Evolutionary conservation across 805 yeast species (phyloP).

Genomic region (Clavispora phyllophila): DNA sequence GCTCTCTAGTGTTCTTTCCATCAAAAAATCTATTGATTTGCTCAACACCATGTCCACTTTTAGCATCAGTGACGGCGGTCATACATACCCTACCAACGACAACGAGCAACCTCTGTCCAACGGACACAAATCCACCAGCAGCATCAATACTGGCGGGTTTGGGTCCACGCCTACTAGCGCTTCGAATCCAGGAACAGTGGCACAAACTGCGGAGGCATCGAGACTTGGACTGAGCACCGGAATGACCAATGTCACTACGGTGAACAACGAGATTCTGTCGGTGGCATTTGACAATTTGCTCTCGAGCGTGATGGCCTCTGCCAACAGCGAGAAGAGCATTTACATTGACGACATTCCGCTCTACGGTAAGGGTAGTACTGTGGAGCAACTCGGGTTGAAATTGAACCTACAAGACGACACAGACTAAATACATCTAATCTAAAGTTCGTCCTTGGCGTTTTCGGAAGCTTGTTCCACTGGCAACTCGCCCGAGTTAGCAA

Average conservation of each 20-base stretch:
- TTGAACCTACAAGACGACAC: constrained; percentile 20
- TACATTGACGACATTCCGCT: constrained; percentile 37
- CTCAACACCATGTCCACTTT: constrained; percentile 29
- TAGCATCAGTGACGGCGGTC: constrained; percentile 33
- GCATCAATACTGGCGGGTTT: constrained; percentile 6
- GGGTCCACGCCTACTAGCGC: constrained; percentile 10
- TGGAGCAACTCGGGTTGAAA: constrained; percentile 30
- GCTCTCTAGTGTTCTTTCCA: constrained; percentile 28
- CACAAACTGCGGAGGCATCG: constrained; percentile 2
- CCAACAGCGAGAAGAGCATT: constrained; percentile 17
- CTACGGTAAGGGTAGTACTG: constrained; percentile 36
- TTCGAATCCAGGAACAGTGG: constrained; percentile 15
- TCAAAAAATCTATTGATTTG: constrained; percentile 30
- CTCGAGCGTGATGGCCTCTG: constrained; percentile 17
- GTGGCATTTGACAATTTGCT: constrained; percentile 29
- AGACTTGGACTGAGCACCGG: constrained; percentile 5
- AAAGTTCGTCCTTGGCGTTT: constrained; percentile 26
- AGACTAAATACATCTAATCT: neutral
- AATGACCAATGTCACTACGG: constrained; percentile 4
- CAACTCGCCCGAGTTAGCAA: constrained; percentile 69
- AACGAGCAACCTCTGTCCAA: neutral
- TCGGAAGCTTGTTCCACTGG: constrained; percentile 17
- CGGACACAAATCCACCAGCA: constrained; percentile 8
- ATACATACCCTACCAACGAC: constrained; percentile 18
- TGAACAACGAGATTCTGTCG: constrained; percentile 22